These are phyloP conservation scores for Euphorbia peplus DNA, from an alignment of 345 rosid species.

Conservation along the genomic window DNA sequence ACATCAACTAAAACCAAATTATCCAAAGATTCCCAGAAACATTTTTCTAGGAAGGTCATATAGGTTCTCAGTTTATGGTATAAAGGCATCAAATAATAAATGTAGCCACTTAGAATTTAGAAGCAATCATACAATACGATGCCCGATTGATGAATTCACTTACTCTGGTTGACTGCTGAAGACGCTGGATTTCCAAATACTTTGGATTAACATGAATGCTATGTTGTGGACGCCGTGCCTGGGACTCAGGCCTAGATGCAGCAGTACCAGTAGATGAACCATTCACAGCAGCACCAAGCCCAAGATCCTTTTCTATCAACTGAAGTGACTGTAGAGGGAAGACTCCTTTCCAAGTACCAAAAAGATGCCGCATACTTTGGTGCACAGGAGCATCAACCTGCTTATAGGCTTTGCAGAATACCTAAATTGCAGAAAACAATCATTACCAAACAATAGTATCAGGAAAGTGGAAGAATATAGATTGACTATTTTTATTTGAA, in stretches of 20 bases:
- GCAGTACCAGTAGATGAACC: constrained; percentile 58
- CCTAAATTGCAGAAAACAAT: constrained; percentile 37
- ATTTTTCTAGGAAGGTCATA: background rate
- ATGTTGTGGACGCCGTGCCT: constrained; percentile 67
- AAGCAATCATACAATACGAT: constrained; percentile 1
- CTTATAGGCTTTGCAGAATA: constrained; percentile 83
- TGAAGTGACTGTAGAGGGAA: constrained; percentile 79
- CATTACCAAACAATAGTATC: constrained; percentile 6
- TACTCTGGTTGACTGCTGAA: constrained; percentile 86
- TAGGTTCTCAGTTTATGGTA: background rate
- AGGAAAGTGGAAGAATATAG: background rate
- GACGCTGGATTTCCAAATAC: constrained; percentile 87
- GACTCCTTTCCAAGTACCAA: constrained; percentile 99
- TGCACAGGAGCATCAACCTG: constrained; percentile 80
- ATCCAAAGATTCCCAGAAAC: background rate
- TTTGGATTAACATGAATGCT: constrained; percentile 99
- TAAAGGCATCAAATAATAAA: background rate
- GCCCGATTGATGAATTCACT: constrained; percentile 19
- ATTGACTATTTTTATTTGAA: no score
- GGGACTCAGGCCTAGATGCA: constrained; percentile 61
- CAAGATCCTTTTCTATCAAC: constrained; percentile 84
- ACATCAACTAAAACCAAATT: background rate
- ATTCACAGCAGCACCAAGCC: constrained; percentile 59
- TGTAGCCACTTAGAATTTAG: background rate
- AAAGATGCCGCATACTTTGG: constrained; percentile 90